Conservation (phyloP, 768 basidiomycete genomes). For the Xerocomellus dryophilus region DNA sequence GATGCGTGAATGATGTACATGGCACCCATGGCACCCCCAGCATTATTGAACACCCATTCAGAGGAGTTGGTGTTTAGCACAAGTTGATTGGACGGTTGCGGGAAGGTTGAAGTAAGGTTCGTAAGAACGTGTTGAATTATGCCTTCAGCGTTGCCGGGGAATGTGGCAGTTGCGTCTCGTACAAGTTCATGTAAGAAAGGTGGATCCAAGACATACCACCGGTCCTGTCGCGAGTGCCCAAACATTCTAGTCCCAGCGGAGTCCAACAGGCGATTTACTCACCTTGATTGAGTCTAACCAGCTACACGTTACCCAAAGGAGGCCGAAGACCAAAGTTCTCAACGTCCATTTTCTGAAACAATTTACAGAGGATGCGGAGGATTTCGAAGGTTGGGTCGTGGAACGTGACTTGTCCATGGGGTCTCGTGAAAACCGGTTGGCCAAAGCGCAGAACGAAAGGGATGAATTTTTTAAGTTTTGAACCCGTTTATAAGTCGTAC, state of each 20-base stretch:
- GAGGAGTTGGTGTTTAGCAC: constrained; percentile 53
- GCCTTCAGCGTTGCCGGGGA: constrained; percentile 60
- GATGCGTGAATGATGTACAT: constrained; percentile 98
- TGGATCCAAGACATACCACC: constrained; percentile 87
- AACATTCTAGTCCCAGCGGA: not conserved
- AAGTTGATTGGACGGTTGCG: constrained; percentile 48
- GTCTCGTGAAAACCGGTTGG: not conserved
- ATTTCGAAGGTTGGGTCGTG: not conserved
- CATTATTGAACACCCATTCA: constrained; percentile 97
- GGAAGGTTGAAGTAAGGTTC: constrained; percentile 74
- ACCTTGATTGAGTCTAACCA: constrained; percentile 69
- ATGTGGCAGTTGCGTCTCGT: constrained; percentile 64
- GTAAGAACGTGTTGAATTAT: constrained; percentile 81
- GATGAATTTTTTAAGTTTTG: not conserved
- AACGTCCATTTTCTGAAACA: constrained; percentile 34
- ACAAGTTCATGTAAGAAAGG: constrained; percentile 68
- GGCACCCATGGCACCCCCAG: constrained; percentile 95
- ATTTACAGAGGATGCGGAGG: not conserved
- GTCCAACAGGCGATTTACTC: constrained; percentile 3
- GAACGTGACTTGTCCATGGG: constrained; percentile 20
- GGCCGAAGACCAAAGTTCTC: constrained; percentile 25
- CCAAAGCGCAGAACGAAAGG: not conserved
- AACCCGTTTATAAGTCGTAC: not conserved
- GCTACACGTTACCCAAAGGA: constrained; percentile 37
- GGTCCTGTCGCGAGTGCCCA: constrained; percentile 45